A percentile compares a stretch with the other conserved stretches of the same genome.
phyloP scores from a whole-genome alignment of 371 early-diverging fungal species.

The Mortierella sp. region DNA sequence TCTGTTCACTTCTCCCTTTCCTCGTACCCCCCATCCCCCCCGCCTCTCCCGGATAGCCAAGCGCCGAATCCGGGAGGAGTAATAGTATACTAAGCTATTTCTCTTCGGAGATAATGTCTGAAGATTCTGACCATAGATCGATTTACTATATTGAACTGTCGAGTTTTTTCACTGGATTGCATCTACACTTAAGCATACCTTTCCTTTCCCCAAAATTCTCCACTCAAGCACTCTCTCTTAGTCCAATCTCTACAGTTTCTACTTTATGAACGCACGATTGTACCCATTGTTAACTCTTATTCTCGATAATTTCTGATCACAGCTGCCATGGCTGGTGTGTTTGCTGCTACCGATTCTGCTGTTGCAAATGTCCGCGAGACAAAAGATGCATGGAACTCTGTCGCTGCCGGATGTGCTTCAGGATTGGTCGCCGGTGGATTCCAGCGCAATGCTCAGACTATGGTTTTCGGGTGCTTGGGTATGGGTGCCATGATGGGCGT shows the following conservation, averaged over 20 bases:
- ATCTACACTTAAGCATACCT: neutral
- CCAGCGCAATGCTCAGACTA: conserved; percentile 49
- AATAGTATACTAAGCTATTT: neutral
- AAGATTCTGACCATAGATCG: neutral
- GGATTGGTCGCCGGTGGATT: conserved; percentile 80
- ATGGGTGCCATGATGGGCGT: conserved; percentile 80
- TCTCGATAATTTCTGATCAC: conserved; percentile 4
- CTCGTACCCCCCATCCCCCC: neutral
- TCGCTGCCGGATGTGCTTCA: conserved; percentile 81
- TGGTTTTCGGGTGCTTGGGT: conserved; percentile 67
- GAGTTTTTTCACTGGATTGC: neutral
- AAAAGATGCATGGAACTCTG: conserved; percentile 79
- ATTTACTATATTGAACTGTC: neutral
- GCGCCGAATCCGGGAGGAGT: neutral
- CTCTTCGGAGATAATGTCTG: conserved; percentile 12
- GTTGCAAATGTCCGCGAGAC: conserved; percentile 72
- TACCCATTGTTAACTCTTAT: neutral
- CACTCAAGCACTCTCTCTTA: no score
- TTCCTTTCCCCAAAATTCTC: neutral
- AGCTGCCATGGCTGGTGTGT: conserved; percentile 88
- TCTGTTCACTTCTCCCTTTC: neutral
- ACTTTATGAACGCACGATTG: neutral
- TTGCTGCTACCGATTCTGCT: conserved; percentile 75
- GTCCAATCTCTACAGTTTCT: neutral
- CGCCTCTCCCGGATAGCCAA: neutral